Conservation (phyloP, 768 basidiomycete genomes). For the Asterophora parasitica region DNA sequence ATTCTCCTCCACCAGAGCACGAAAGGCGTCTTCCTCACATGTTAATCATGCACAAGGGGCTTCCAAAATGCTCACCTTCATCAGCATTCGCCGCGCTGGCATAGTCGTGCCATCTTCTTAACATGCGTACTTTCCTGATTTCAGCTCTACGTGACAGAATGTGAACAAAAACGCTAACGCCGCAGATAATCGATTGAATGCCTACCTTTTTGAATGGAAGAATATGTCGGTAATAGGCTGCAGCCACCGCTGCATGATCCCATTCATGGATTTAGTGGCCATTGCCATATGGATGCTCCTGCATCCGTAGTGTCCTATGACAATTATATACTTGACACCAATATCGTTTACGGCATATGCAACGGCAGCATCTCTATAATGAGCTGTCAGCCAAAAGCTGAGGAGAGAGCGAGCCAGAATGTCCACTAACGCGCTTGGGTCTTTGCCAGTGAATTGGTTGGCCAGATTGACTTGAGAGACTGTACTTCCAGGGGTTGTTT, state of each 20-base stretch:
- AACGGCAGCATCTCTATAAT: constrained; percentile 28
- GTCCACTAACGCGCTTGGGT: constrained; percentile 29
- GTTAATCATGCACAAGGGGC: background rate
- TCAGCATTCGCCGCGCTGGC: constrained; percentile 7
- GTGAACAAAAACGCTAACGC: background rate
- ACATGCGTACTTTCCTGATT: constrained; percentile 29
- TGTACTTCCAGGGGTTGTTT: constrained; percentile 27
- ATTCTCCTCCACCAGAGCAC: constrained; percentile 46
- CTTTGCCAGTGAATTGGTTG: constrained; percentile 30
- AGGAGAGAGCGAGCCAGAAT: background rate
- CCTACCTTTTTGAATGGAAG: constrained; percentile 26
- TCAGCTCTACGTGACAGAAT: constrained; percentile 21
- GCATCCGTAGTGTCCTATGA: constrained; percentile 37
- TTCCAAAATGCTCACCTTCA: constrained; percentile 2
- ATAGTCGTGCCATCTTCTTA: constrained; percentile 23
- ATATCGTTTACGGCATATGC: constrained; percentile 29
- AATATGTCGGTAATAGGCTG: constrained; percentile 29
- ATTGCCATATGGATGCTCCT: constrained; percentile 30
- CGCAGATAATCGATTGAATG: background rate
- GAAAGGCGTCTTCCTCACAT: constrained; percentile 26
- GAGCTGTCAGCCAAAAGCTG: background rate
- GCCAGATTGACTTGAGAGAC: constrained; percentile 31
- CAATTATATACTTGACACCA: constrained; percentile 32
- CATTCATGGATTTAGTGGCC: constrained; percentile 16
- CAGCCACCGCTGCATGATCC: constrained; percentile 26